A percentile compares a stretch with the other conserved stretches of the same genome.
Evolutionary conservation across 768 basidiomycete genomes (phyloP).

Genomic region (Boletus reticuloceps): DNA sequence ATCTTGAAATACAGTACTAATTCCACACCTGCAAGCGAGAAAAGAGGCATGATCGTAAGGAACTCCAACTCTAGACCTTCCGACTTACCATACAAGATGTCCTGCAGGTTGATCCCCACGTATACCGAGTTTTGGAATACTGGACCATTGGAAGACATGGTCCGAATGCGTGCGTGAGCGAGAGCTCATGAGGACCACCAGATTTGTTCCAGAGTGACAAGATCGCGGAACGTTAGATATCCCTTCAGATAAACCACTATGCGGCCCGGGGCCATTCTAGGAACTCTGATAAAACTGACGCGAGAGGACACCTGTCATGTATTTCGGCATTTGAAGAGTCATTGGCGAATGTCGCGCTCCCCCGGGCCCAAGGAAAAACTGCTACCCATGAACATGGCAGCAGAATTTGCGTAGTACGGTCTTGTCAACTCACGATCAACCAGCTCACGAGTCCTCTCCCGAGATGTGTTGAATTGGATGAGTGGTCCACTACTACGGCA

Average conservation of each 20-base stretch:
- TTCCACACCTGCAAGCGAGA: constrained; percentile 17
- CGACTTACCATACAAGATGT: constrained; percentile 25
- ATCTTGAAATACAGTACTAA: constrained; percentile 25
- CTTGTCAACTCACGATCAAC: no score
- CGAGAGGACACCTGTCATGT: not conserved
- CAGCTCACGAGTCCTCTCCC: not conserved
- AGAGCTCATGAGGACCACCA: not conserved
- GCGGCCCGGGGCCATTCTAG: not conserved
- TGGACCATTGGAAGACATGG: constrained; percentile 19
- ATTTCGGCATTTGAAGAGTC: not conserved
- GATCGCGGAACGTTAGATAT: not conserved
- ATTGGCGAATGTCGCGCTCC: no score
- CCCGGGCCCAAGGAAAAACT: no score
- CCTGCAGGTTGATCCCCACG: constrained; percentile 24
- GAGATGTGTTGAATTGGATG: no score
- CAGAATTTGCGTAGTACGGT: no score
- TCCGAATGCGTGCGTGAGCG: not conserved
- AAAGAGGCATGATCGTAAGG: not conserved
- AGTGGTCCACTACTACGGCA: no score
- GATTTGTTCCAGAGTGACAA: not conserved
- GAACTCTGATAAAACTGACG: not conserved
- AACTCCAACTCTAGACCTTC: no score
- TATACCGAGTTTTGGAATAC: constrained; percentile 23
- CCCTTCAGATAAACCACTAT: no score
- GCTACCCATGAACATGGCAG: no score